Base-by-base conservation (phyloP, 495 filamentous ascomycete genomes). In the Penicillium coffeae region DNA sequence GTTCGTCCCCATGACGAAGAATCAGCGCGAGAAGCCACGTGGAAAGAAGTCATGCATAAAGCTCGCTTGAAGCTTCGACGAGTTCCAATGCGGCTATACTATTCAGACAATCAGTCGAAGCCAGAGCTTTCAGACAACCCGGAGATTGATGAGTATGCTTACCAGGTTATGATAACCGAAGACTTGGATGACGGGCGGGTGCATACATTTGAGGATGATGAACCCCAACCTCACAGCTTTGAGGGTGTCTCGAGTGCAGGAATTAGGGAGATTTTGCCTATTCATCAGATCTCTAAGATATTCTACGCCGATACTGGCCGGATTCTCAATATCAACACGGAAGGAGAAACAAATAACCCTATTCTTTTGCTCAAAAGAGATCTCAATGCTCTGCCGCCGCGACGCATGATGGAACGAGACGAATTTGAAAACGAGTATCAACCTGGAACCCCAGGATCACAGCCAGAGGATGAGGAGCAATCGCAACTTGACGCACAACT, bases 11-110 rank as follows among this genome's bases (percentile, higher is more conserved):
- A 85, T 40, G 75, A 86, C 45, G 79, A 85, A 50, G 75, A 83
- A 58, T 78, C 72, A 14, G 60, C 84, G 32, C 76, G 88, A 36
- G 85, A 91, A 55, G 84, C 87, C 1, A 90, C 91, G 0, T 97
- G 93, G 94, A 94, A 97, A 59, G 94, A 99, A 62, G 90, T 95
- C 35, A 90, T 97, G 45, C 90, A 96, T 68, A 99, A 97, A 68
- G 89, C 89, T 16, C 79, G 83, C 36, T 80, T 96, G 8, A 89
- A 90, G 50, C 77, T 99, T 8, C 71, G 84, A 47, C 73, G 89
- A 25, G 74, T 79, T 5, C 73, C 77, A 4, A 72, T 79, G 56
- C 60, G 67, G 20, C 38, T 69, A 25, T 55, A 71, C 43, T 50
- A 63, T 27, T 49, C 58, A 8, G 54, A 55, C 21, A 44, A 34